Evolutionary conservation across 495 filamentous ascomycete species (phyloP).

Genomic region (Trichoderma orchidacearum): DNA sequence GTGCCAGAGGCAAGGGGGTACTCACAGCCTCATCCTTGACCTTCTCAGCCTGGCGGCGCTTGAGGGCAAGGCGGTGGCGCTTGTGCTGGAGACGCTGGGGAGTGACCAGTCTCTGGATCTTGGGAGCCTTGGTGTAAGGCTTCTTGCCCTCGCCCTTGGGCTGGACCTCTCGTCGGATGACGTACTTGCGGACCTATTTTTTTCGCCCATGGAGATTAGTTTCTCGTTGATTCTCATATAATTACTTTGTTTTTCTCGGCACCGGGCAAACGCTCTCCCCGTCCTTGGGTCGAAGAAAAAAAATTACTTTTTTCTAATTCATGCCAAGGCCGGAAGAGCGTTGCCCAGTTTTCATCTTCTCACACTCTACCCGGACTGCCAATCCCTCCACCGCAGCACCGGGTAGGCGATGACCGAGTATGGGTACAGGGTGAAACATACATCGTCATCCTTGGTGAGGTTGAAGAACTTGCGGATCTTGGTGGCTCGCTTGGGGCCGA

Average conservation of each 20-base stretch:
- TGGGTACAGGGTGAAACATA: constrained; percentile 46
- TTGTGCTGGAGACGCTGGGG: constrained; percentile 99
- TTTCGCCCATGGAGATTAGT: constrained; percentile 7
- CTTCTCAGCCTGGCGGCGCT: constrained; percentile 89
- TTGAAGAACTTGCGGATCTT: constrained; percentile 99
- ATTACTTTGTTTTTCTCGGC: neutral
- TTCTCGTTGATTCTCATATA: neutral
- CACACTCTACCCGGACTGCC: constrained; percentile 41
- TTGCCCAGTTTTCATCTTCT: constrained; percentile 16
- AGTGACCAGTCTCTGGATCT: constrained; percentile 97
- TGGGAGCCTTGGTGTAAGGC: constrained; percentile 97
- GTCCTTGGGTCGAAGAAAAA: neutral
- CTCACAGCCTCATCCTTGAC: constrained; percentile 97
- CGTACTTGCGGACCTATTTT: constrained; percentile 84
- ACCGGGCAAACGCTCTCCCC: neutral
- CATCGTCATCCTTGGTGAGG: constrained; percentile 99
- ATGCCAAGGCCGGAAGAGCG: too few species aligned
- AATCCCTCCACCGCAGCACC: constrained; percentile 26
- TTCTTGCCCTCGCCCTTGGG: constrained; percentile 92
- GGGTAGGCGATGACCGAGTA: constrained; percentile 43
- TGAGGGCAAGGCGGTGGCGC: constrained; percentile 91
- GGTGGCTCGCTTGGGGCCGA: constrained; percentile 97
- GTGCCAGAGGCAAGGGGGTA: constrained; percentile 11
- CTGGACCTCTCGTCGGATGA: constrained; percentile 94
- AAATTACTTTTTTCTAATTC: too few species aligned